These are phyloP conservation scores for Colletotrichum magnum DNA, from an alignment of 2,329 filamentous ascomycete genomes.

Conservation along the genomic window DNA sequence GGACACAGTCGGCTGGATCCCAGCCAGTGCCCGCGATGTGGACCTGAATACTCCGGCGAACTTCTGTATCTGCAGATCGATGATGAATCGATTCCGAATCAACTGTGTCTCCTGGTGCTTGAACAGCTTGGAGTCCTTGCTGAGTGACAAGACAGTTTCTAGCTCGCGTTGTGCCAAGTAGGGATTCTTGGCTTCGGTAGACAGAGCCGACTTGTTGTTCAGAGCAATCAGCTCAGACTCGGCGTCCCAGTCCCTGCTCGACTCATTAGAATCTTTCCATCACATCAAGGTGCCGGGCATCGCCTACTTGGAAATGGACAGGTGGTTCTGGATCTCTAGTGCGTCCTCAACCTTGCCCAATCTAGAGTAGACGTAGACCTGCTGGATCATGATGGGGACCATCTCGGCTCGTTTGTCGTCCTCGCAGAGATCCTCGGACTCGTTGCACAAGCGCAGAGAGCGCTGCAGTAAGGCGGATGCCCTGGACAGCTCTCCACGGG, in stretches of 20 bases:
- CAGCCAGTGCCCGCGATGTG: constrained; percentile 59
- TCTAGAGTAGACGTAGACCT: constrained; percentile 78
- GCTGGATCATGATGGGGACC: constrained; percentile 82
- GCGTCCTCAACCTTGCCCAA: constrained; percentile 78
- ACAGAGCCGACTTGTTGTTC: constrained; percentile 70
- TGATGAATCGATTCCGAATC: constrained; percentile 73
- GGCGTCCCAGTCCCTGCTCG: constrained; percentile 72
- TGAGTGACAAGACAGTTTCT: constrained; percentile 65
- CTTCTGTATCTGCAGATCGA: constrained; percentile 78
- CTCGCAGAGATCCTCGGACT: constrained; percentile 79
- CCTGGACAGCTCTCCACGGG: constrained; percentile 75
- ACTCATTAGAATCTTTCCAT: constrained; percentile 46
- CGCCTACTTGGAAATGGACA: constrained; percentile 74
- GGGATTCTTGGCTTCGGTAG: constrained; percentile 68
- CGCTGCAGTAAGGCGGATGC: constrained; percentile 78
- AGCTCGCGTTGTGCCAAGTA: constrained; percentile 76
- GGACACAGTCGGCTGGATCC: constrained; percentile 45
- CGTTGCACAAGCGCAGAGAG: constrained; percentile 79
- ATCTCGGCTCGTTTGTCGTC: constrained; percentile 83
- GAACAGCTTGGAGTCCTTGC: constrained; percentile 77
- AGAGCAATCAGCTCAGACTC: constrained; percentile 77
- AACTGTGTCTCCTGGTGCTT: constrained; percentile 72
- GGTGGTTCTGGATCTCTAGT: constrained; percentile 70
- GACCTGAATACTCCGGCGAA: constrained; percentile 70
- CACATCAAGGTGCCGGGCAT: neutral